These are phyloP conservation scores for Leccinum fuscescens DNA, from an alignment of 1,284 basidiomycete genomes.

Conservation along the genomic window DNA sequence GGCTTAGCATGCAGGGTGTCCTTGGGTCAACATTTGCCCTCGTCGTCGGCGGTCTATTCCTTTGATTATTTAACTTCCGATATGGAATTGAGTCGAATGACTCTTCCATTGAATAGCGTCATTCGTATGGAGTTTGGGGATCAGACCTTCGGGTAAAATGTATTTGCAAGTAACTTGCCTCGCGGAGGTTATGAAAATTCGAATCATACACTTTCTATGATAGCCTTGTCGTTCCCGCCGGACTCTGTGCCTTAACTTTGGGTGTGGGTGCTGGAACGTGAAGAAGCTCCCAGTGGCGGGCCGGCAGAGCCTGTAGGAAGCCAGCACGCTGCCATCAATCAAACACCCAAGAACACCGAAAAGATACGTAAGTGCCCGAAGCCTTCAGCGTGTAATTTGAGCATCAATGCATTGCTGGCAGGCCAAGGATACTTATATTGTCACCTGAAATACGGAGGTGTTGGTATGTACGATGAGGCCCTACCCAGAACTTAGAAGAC, in stretches of 20 bases:
- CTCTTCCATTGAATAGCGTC: background rate
- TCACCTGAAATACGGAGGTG: background rate
- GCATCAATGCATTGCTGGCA: background rate
- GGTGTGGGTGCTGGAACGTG: background rate
- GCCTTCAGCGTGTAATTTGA: background rate
- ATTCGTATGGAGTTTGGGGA: background rate
- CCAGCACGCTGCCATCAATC: background rate
- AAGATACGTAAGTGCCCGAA: background rate
- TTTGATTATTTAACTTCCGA: background rate
- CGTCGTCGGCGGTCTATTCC: slow-evolving; percentile 9
- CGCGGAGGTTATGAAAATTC: background rate
- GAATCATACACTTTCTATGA: background rate
- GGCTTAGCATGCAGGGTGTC: slow-evolving; percentile 5
- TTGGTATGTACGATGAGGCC: background rate
- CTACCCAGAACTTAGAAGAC: background rate
- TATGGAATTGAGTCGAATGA: background rate
- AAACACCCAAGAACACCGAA: background rate
- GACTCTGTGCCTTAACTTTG: background rate
- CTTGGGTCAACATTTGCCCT: slow-evolving; percentile 13
- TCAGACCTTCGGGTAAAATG: background rate
- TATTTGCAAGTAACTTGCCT: background rate
- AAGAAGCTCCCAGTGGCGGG: background rate
- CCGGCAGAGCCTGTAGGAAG: background rate
- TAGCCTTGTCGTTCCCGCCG: background rate
- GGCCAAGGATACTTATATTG: background rate